Evolutionary conservation across 495 filamentous ascomycete genomes (phyloP), one percentile per base, ranked within the genome.

Genomic region (Symbiotaphrina buchneri): DNA sequence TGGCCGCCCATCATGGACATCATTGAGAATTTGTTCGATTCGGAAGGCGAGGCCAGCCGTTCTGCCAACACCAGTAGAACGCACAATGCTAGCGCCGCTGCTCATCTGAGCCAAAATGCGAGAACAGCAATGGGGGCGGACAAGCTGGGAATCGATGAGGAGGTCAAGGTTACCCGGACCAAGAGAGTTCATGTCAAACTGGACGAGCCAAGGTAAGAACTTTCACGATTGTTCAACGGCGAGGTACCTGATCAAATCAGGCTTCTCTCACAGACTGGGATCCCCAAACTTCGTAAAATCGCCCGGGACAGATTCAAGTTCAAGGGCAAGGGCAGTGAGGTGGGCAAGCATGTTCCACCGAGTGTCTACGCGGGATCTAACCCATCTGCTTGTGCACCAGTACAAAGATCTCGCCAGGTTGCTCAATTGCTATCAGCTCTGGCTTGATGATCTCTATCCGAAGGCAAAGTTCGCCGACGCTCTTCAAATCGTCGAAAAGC

Each of bases 391-490:
- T 10, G 15, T n/a, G n/a, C n/a, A n/a, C n/a, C 35, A 93, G 80
- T 99, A 83, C 48, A 71, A 71, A 18, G 87, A 99, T 47, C 62
- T 80, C 2, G 62, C 74, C 2, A 69, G 72, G 29, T 61, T 99
- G 7, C 63, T 99, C 35, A 74, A 75, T 25, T 75, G 83, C 44
- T 99, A 95, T 47, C 87, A 95, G 47, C 52, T 90, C 39, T 99
- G 87, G 87, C 78, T 95, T 4, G 87, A 99, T 47, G 81, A 92
- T 36, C 59, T 99, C 16, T 99, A 80, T 41, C 90, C 87, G 26
- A 81, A 84, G 40, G 87, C 84, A 1, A 90, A 82, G 44, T 95
- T 99, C 36, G 59, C 74, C 16, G 90, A 99, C 43, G 87, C 78
- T 3, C 56, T 94, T 13, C 53, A 69, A 20, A 94, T 94, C 51